Evolutionary conservation across 257 asterid species (phyloP), one percentile per base, ranked within the genome.

Genomic region (Thymus mandschuricus): DNA sequence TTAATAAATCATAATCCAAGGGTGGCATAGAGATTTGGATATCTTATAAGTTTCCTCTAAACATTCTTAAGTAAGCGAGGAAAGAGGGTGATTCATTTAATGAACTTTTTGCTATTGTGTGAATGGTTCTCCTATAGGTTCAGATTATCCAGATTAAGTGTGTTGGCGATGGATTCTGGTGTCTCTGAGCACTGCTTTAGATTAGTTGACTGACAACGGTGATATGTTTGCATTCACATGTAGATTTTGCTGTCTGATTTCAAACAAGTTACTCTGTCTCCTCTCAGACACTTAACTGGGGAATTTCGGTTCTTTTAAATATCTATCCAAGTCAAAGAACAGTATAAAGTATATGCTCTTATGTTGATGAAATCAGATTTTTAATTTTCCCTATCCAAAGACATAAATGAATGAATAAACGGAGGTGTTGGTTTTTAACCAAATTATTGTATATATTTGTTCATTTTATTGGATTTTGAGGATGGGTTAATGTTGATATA

Each of bases 171-270:
- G 55, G 45, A 68, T 71, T 70, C 55, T 48, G 33, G 71, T 34
- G 21, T 2, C 59, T 43, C 45, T 29, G 55, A 64, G 48, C 33
- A 41, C 55, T 54, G 60, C 54, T 28, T 44, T 73, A 44, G 9
- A 60, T 41, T 68, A 33, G 46, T n/a, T 59, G 65, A n/a, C 34
- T 44, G 28, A 45, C 61, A 71, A 65, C 57, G 8, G 27, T 51
- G 66, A 65, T 44, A 49, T 67, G 38, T 66, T 58, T 76, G 73
- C 67, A 56, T 62, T 46, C 45, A 56, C 52, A 34, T 21, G 61
- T 58, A 71, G 64, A 64, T 62, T 40, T 73, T 31, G 38, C 40
- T 28, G 45, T 58, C 28, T 52, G 29, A 27, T 70, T n/a, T 15
- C 29, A 10, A 64, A 44, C 46, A 21, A 29, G 40, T 30, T 31